Conservation (phyloP, 768 basidiomycete species). For the Collybia sordida region DNA sequence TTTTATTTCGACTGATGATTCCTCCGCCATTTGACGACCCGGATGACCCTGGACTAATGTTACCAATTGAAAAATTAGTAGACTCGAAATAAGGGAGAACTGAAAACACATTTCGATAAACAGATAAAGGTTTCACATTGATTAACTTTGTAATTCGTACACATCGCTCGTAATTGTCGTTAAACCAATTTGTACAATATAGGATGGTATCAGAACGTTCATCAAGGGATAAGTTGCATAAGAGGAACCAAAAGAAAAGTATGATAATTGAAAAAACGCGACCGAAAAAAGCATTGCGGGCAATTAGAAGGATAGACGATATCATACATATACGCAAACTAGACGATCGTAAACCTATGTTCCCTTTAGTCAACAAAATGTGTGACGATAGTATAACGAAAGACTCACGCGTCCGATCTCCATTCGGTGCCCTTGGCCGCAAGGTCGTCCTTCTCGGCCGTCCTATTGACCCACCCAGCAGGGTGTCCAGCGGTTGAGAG, state of each 20-base stretch:
- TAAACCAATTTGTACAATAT: too few species aligned
- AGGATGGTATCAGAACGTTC: not conserved
- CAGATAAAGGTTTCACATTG: too few species aligned
- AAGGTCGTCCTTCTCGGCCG: conserved; percentile 37
- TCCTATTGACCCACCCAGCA: conserved; percentile 69
- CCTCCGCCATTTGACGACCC: too few species aligned
- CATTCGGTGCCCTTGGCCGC: conserved; percentile 33
- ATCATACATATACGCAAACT: not conserved
- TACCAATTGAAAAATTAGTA: too few species aligned
- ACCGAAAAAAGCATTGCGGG: too few species aligned
- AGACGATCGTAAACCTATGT: too few species aligned
- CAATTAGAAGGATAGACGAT: not conserved
- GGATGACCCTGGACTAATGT: too few species aligned
- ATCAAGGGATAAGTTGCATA: not conserved
- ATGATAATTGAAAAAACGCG: too few species aligned
- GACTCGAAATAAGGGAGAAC: too few species aligned
- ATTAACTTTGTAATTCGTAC: not conserved
- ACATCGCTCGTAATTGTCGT: not conserved
- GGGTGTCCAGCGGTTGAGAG: conserved; percentile 65
- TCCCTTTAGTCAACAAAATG: not conserved
- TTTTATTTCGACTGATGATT: not conserved
- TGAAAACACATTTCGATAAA: too few species aligned
- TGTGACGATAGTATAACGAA: not conserved
- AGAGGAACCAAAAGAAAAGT: too few species aligned
- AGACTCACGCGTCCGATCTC: conserved; percentile 41